Base-by-base conservation (phyloP, 768 basidiomycete genomes). In the Suillus spraguei region DNA sequence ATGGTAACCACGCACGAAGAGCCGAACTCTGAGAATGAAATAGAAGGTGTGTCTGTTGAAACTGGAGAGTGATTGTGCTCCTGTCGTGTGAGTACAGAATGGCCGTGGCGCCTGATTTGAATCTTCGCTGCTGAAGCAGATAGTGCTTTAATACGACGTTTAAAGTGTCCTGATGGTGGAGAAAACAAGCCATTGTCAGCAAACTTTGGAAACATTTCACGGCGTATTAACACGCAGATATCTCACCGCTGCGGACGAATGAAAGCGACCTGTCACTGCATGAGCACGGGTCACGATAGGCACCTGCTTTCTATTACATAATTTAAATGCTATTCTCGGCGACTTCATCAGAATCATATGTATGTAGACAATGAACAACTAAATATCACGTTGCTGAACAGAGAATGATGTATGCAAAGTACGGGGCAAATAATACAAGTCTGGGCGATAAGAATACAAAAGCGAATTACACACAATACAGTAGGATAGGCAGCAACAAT, bases 1-100 rank as follows among this genome's bases (percentile, higher is more conserved):
- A 90, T 90, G 4, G 61, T 71, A 36, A 62, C 54, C 32, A n/a
- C 38, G 13, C 24, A 38, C 11, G 22, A 33, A 16, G 47, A 35
- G 41, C 35, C 10, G 6, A 53, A 13, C 41, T 46, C n/a, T 6
- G 10, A 39, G 4, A 32, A 17, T 5, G 22, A 36, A 16, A 32
- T 50, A 20, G 17, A 33, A 56, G 22, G 36, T 50, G 9, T 28
- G 5, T 8, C 20, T 24, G 38, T 41, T 52, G 13, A 28, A 33
- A 36, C n/a, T 20, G 56, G 33, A 24, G 10, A 16, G 24, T 17
- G 24, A 41, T 39, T 28, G 22, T 16, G 17, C 24, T 41, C 24
- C 56, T 58, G 55, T 38, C 36, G 56, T 58, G 56, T 28, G 56
- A 32, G 56, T 7, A 58, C 56, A 41, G 24, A 38, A 56, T 6